Conservation (phyloP, 345 rosid species). For the Syzygium grande region DNA sequence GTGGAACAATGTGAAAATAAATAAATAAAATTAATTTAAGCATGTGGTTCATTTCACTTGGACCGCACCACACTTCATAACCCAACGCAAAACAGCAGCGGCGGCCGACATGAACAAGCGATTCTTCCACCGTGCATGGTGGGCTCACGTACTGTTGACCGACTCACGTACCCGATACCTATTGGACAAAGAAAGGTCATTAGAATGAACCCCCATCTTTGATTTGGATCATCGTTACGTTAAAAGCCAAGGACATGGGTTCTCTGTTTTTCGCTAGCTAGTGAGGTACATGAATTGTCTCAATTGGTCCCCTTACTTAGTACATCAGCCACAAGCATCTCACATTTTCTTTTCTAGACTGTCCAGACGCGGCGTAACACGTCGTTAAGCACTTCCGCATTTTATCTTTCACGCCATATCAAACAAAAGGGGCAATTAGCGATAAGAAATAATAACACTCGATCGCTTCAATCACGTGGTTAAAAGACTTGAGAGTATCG, state of each 20-base stretch:
- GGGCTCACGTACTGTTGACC: neutral
- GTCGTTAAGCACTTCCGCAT: neutral
- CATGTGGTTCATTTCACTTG: neutral
- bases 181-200: neutral
- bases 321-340: neutral
- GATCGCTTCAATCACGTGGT: neutral
- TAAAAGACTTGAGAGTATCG: neutral
- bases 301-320: neutral
- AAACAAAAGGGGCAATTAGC: neutral
- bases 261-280: neutral
- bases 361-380: neutral
- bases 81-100: no score
- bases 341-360: neutral
- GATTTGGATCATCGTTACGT: neutral
- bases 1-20: neutral
- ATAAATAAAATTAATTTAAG: no score
- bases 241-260: neutral
- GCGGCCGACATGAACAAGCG: neutral
- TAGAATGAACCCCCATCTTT: neutral
- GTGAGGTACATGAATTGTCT: neutral
- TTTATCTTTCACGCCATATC: neutral
- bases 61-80: neutral
- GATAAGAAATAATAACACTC: neutral
- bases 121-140: neutral
- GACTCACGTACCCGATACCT: no score